Percentiles rank a stretch among this genome's conserved stretches.
Conservation (phyloP, 2,329 filamentous ascomycete genomes). For the Penicillium hesseltinei region DNA sequence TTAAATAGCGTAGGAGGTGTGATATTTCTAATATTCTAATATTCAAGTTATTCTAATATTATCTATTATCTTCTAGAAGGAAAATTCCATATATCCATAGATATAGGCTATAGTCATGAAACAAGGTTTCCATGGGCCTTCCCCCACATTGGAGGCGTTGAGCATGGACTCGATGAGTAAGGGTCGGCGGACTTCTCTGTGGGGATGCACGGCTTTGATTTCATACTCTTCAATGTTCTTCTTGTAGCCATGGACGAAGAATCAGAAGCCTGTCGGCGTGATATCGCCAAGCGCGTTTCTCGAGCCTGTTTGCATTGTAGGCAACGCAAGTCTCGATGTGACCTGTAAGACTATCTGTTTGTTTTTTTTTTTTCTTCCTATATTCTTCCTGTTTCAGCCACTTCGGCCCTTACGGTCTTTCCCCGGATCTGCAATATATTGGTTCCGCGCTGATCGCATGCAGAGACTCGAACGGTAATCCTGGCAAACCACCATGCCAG, state of each 20-base stretch:
- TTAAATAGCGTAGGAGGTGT: neutral
- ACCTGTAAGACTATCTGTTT: conserved; percentile 44
- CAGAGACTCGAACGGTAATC: conserved; percentile 2
- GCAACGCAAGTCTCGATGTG: conserved; percentile 52
- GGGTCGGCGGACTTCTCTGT: conserved; percentile 12
- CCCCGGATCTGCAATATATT: conserved; percentile 13
- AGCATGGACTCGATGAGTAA: conserved; percentile 18
- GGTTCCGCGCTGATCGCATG: conserved; percentile 20
- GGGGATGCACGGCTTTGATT: conserved; percentile 6
- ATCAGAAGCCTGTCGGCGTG: conserved; percentile 8
- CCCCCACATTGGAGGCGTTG: no score
- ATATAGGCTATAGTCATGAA: no score
- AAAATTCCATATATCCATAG: neutral
- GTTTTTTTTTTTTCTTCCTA: neutral
- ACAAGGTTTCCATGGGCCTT: no score
- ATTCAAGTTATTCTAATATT: neutral
- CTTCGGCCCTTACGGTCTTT: neutral
- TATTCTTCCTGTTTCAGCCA: neutral
- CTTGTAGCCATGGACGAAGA: conserved; percentile 3
- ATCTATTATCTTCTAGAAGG: no score
- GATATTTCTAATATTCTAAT: neutral
- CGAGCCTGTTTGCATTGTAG: conserved; percentile 51
- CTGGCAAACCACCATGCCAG: conserved; percentile 54
- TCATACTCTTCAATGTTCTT: neutral
- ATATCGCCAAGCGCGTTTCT: conserved; percentile 46